Evolutionary conservation across 179 eudicot species (phyloP).

Genomic region (Spergularia azorica): DNA sequence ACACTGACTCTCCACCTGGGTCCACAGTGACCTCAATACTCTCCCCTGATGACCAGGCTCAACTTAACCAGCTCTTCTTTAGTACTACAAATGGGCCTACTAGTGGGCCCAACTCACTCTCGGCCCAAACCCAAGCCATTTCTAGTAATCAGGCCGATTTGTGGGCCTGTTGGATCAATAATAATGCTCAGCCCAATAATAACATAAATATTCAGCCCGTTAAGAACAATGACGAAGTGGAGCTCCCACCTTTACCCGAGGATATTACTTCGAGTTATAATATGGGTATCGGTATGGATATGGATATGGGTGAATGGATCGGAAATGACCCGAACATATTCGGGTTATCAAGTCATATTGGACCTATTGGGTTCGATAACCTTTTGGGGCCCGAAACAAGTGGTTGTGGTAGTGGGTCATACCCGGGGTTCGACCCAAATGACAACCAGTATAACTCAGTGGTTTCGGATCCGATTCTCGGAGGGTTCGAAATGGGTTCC

Average conservation of each 20-base stretch:
- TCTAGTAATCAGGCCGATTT: conserved; percentile 14
- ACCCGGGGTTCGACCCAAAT: conserved; percentile 26
- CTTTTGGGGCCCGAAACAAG: conserved; percentile 14
- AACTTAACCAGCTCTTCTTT: conserved; percentile 29
- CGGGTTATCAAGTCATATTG: conserved; percentile 27
- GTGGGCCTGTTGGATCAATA: conserved; percentile 26
- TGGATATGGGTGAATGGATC: conserved; percentile 32
- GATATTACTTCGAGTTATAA: conserved; percentile 37
- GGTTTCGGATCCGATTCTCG: conserved; percentile 31
- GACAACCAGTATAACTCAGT: conserved; percentile 20
- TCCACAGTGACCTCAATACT: conserved; percentile 56
- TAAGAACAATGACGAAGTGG: conserved; percentile 25
- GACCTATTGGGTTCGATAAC: conserved; percentile 28
- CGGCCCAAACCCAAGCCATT: conserved; percentile 28
- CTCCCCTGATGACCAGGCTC: conserved; percentile 49
- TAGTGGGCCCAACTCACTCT: conserved; percentile 20
- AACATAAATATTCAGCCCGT: neutral
- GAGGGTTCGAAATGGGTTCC: conserved; percentile 38
- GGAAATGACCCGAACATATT: conserved; percentile 21
- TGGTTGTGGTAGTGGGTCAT: conserved; percentile 25
- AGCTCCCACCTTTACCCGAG: conserved; percentile 41
- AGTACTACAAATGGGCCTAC: conserved; percentile 20
- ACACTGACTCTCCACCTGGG: conserved; percentile 57
- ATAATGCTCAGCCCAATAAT: conserved; percentile 24
- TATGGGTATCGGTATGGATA: conserved; percentile 24